These are phyloP conservation scores for Auriscalpium microsporum DNA, from an alignment of 768 basidiomycete species.

Conservation along the genomic window DNA sequence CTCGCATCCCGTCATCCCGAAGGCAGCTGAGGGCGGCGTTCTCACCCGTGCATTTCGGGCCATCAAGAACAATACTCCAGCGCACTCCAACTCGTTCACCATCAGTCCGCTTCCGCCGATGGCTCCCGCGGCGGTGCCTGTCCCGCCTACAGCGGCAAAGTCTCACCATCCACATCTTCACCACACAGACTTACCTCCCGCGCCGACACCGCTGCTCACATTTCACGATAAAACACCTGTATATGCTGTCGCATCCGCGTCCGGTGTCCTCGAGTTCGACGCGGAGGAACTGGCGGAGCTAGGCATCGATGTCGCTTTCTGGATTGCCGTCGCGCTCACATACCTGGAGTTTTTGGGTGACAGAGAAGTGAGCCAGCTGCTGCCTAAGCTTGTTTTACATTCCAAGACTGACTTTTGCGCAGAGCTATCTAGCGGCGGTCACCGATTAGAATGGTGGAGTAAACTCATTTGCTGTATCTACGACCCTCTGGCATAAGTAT, in stretches of 20 bases:
- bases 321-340: slow-evolving; percentile 65
- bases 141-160: not conserved
- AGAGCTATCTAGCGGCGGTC: too few relatives aligned
- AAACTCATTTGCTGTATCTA: too few relatives aligned
- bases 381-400: too few relatives aligned
- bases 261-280: slow-evolving; percentile 60
- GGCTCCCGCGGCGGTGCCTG: not conserved
- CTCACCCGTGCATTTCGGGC: slow-evolving; percentile 23
- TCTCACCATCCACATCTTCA: not conserved
- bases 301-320: slow-evolving; percentile 71
- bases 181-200: slow-evolving; percentile 9
- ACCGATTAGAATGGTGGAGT: too few relatives aligned
- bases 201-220: slow-evolving; percentile 43
- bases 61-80: slow-evolving; percentile 10
- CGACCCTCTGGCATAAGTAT: too few relatives aligned
- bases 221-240: slow-evolving; percentile 71
- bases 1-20: slow-evolving; percentile 16
- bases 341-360: slow-evolving; percentile 74
- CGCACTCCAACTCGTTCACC: slow-evolving; percentile 11
- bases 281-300: slow-evolving; percentile 42
- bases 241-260: slow-evolving; percentile 46
- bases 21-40: slow-evolving; percentile 12
- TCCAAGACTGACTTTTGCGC: too few relatives aligned
- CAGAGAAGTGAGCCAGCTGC: slow-evolving; percentile 48
- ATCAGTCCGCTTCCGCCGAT: slow-evolving; percentile 9